phyloP scores from a whole-genome alignment of 2,329 filamentous ascomycete species.

The Fusarium sp. region DNA sequence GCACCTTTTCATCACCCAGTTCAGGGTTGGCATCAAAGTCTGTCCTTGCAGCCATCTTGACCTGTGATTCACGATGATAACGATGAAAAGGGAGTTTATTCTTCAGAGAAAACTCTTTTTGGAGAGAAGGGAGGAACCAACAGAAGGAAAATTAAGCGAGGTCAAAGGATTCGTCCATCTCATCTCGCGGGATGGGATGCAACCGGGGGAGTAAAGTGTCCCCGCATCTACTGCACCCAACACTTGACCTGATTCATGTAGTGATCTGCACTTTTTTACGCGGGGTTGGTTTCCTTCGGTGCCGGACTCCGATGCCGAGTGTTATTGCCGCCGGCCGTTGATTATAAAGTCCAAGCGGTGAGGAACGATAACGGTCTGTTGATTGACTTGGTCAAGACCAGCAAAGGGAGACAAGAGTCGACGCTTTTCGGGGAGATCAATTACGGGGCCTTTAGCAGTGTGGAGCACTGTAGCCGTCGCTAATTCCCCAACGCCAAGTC shows the following conservation, averaged over 20 bases:
- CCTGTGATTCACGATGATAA: too few species aligned
- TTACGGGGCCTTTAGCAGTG: background rate
- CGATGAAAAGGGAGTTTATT: background rate
- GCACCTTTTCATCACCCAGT: constrained; percentile 29
- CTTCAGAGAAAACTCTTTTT: background rate
- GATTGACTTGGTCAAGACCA: background rate
- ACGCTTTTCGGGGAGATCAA: background rate
- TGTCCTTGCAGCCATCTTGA: constrained; percentile 6
- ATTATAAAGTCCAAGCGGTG: background rate
- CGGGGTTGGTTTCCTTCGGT: constrained; percentile 8
- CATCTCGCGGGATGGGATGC: constrained; percentile 9
- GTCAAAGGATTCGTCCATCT: constrained; percentile 11
- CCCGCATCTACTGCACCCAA: constrained; percentile 23
- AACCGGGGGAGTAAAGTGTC: constrained; percentile 9
- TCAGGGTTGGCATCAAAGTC: constrained; percentile 14
- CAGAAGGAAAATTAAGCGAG: constrained; percentile 12
- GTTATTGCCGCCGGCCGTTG: background rate
- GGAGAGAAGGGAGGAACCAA: background rate
- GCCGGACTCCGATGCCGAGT: constrained; percentile 16
- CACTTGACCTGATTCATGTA: background rate
- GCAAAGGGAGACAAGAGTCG: background rate
- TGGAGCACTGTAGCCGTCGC: background rate
- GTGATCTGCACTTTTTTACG: constrained; percentile 20
- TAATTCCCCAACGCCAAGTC: constrained; percentile 7
- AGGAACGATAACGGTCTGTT: background rate